Conservation (phyloP, 2,329 filamentous ascomycete genomes). For the Aspergillus calidoustus region DNA sequence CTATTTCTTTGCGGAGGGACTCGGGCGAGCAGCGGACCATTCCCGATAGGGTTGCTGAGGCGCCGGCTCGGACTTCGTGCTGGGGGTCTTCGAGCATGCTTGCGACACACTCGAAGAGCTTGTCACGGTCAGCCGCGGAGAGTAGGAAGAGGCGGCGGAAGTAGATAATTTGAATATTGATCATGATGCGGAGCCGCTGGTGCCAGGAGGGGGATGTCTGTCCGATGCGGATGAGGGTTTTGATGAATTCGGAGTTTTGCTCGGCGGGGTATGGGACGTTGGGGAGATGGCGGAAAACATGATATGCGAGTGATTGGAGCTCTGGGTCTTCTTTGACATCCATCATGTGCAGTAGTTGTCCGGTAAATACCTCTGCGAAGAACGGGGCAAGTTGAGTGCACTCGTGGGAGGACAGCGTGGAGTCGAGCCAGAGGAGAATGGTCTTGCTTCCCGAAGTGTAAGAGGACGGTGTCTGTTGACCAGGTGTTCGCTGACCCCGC, state of each 20-base stretch:
- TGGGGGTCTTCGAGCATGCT: slow-evolving; percentile 92
- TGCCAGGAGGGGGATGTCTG: slow-evolving; percentile 88
- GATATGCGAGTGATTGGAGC: slow-evolving; percentile 89
- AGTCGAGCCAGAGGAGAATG: slow-evolving; percentile 91
- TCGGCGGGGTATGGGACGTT: slow-evolving; percentile 91
- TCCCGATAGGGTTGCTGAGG: slow-evolving; percentile 88
- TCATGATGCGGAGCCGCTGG: slow-evolving; percentile 88
- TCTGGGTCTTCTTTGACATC: slow-evolving; percentile 98
- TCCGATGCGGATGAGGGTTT: slow-evolving; percentile 84
- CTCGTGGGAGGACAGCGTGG: slow-evolving; percentile 86
- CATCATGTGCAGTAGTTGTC: slow-evolving; percentile 98
- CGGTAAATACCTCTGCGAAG: slow-evolving; percentile 87
- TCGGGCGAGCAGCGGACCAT: slow-evolving; percentile 97
- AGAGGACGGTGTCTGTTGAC: slow-evolving; percentile 88
- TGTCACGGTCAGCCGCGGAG: slow-evolving; percentile 71
- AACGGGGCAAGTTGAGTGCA: slow-evolving; percentile 89
- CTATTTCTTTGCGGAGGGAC: slow-evolving; percentile 75
- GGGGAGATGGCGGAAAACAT: slow-evolving; percentile 93
- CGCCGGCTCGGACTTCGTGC: slow-evolving; percentile 90
- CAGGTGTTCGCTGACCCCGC: slow-evolving; percentile 81
- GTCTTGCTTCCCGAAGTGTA: slow-evolving; percentile 98
- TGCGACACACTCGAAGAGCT: slow-evolving; percentile 88
- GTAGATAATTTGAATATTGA: slow-evolving; percentile 99
- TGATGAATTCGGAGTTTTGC: slow-evolving; percentile 83
- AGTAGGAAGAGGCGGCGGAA: slow-evolving; percentile 95